These are phyloP conservation scores for Penicillium soppii DNA, from an alignment of 495 filamentous ascomycete species.

Conservation along the genomic window DNA sequence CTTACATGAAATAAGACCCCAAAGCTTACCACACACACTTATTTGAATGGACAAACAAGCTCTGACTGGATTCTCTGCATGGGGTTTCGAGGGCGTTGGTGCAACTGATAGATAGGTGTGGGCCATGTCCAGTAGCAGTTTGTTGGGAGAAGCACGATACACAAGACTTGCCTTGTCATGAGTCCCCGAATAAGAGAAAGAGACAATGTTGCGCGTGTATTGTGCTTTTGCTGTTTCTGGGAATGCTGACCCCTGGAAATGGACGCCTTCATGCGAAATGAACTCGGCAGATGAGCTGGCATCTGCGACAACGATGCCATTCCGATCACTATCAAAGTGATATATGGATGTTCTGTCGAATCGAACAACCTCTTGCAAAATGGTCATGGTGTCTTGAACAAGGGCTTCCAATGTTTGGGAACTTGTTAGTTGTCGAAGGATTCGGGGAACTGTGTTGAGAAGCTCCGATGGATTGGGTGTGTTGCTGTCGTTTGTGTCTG, in stretches of 20 bases:
- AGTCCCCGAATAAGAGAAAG: constrained; percentile 19
- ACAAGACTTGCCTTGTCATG: constrained; percentile 60
- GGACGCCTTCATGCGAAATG: constrained; percentile 75
- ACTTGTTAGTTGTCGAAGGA: constrained; percentile 74
- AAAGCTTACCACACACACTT: constrained; percentile 77
- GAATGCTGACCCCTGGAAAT: constrained; percentile 83
- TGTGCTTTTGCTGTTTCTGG: constrained; percentile 70
- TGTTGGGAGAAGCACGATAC: constrained; percentile 67
- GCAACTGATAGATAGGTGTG: constrained; percentile 79
- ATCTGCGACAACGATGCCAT: constrained; percentile 81
- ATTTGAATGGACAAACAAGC: constrained; percentile 91
- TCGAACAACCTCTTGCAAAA: constrained; percentile 72
- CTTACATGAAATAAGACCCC: constrained; percentile 85
- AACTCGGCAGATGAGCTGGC: constrained; percentile 65
- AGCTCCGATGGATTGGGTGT: constrained; percentile 67
- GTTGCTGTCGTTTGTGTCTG: constrained; percentile 48
- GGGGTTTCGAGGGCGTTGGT: constrained; percentile 72
- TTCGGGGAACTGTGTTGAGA: constrained; percentile 82
- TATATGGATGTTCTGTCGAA: constrained; percentile 90
- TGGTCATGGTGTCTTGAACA: constrained; percentile 8
- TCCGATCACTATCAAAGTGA: constrained; percentile 76
- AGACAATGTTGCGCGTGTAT: constrained; percentile 57
- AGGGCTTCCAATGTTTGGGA: constrained; percentile 60
- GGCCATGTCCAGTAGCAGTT: constrained; percentile 67
- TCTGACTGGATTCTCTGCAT: constrained; percentile 71